Base-by-base conservation (phyloP, 2,329 filamentous ascomycete species). In the Colletotrichum eremochloae region DNA sequence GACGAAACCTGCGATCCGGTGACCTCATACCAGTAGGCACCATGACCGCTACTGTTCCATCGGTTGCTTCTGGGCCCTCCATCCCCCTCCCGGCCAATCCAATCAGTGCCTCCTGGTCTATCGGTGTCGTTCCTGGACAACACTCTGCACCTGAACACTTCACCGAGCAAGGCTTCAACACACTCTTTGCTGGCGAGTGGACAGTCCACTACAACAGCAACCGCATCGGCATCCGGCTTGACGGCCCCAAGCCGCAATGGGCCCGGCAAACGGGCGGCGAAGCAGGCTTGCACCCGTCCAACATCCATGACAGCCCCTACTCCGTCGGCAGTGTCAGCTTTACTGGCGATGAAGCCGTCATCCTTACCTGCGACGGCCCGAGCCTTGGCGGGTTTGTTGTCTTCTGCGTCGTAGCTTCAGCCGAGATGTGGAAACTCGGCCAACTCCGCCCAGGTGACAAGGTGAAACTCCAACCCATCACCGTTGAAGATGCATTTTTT, bases 401-500 rank as follows among this genome's bases (percentile, higher is more conserved):
- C 0, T 81, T 82, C 36, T 82, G 79, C 29, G 80, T 81, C 0
- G 78, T 85, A 5, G 79, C 79, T 6, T 78, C 79, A 15, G 80
- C 80, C 0, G 82, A 84, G 42, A 75, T 84, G 75, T 85, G 82
- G 82, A 84, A 84, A 74, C 72, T 85, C 33, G 84, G 83, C 12
- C 83, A 84, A 69, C 76, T 82, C 18, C 78, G 78, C 9, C 81
- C 82, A 2, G 83, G 83, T 1, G 83, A 84, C 68, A 77, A 74
- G 18, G 77, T 83, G n/a, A 76, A 75, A 0, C 79, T 84, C 44
- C 76, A 75, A 1, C 77, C 79, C 12, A 76, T 83, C 38, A 75
- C 62, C 11, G 75, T 78, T 9, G 73, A 76, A 5, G 73, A 71
- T 24, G 80, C 80, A 1, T 31, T 78, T 5, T 67, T 74, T 14